Base-by-base conservation (phyloP, 2,329 filamentous ascomycete species). In the Dothistroma septosporum region DNA sequence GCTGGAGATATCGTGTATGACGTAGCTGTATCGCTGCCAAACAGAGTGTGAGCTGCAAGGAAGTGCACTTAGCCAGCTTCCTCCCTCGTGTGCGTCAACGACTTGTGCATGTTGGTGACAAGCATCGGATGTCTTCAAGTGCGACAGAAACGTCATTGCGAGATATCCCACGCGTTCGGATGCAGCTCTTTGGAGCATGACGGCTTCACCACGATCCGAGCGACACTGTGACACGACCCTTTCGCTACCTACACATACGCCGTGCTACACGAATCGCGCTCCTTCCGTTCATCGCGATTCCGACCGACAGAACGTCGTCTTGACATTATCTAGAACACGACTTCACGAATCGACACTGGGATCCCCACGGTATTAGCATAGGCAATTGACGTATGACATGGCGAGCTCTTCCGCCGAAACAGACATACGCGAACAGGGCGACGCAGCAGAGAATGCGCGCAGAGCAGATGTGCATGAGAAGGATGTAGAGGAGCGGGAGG, bases 401-500 rank as follows among this genome's bases (percentile, higher is more conserved):
- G 47, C 56, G 32, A 53, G 14, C 33, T 19, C 47, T 14, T n/a
- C 48, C 14, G 46, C 56, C 5, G 32, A 32, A 11, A 46, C 55
- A 24, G 41, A 44, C n/a, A 44, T 44, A n/a, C 46, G 41, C n/a
- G 47, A 52, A 31, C 31, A 53, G 19, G 47, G 32, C 53, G 49
- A 33, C n/a, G 47, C 24, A 12, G 58, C 60, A 24, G 61, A 58
- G 47, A 57, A 58, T 22, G 35, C 59, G 22, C 54, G 62, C 35
- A 50, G 60, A 6, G 53, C 58, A 2, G 64, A 66, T n/a, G 52
- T 64, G 10, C 68, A 71, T 46, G 72, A 69, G 61, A 59, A 64
- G 31, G 64, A 63, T 7, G 67, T 69, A 1, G 73, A 72, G 41
- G 61, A 73, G 49, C 67, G 69, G 58, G 79, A 82, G 69, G 79